phyloP scores from a whole-genome alignment of 108 stramenopile species.

The Hondaea fermentalgiana region DNA sequence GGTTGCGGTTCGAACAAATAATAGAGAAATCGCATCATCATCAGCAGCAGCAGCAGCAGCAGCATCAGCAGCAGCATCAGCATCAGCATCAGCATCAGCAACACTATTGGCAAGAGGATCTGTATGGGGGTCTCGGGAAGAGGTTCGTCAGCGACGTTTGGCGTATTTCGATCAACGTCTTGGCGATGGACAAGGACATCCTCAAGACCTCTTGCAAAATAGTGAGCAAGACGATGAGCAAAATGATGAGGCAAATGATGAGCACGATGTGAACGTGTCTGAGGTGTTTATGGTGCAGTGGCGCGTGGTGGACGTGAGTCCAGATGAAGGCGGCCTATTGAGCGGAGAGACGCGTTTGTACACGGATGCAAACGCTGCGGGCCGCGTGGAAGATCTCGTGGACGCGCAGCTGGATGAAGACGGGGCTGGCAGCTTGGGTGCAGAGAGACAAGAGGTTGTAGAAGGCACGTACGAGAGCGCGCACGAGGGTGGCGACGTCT shows the following conservation, averaged over 20 bases:
- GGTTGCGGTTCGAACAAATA: no score
- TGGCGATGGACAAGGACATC: no score
- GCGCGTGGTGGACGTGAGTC: neutral
- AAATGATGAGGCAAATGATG: no score
- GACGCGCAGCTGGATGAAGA: neutral
- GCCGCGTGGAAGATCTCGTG: neutral
- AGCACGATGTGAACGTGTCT: neutral
- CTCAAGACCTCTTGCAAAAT: no score
- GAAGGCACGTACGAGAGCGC: neutral
- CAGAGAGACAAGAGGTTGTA: neutral
- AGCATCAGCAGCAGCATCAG: neutral
- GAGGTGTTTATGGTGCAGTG: constrained; percentile 3
- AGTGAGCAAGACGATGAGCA: no score
- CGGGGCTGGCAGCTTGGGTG: no score
- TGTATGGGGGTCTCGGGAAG: neutral
- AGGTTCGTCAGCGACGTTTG: neutral
- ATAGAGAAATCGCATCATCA: no score
- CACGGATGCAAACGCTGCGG: neutral
- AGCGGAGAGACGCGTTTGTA: neutral
- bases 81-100: neutral
- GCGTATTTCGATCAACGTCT: neutral
- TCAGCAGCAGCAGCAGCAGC: neutral
- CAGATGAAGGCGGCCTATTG: neutral
- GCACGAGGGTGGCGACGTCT: neutral
- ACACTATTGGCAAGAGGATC: neutral